phyloP scores from a whole-genome alignment of 192 early-diverging fungal species.

The Coemansia aciculifera region DNA sequence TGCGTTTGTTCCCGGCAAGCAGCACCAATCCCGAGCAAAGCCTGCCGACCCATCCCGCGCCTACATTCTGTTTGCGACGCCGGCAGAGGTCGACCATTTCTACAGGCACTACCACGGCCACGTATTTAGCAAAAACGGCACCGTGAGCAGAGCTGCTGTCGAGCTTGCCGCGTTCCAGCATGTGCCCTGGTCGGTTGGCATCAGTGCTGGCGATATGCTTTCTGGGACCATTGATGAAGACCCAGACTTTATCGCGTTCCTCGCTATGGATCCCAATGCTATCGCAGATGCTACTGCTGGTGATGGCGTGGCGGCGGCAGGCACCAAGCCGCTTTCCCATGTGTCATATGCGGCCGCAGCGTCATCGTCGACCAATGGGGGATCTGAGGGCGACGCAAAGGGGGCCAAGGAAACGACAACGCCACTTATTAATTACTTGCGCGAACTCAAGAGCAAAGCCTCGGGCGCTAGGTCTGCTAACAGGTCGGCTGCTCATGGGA shows the following conservation, averaged over 20 bases:
- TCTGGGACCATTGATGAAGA: slow-evolving; percentile 33
- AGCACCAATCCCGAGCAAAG: slow-evolving; percentile 33
- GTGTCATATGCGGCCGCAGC: slow-evolving; percentile 40
- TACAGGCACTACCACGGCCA: slow-evolving; percentile 44
- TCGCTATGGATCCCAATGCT: slow-evolving; percentile 2
- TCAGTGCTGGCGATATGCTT: slow-evolving; percentile 12
- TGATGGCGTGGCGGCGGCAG: background rate
- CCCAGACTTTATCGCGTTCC: slow-evolving; percentile 37
- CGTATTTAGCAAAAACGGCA: slow-evolving; percentile 35
- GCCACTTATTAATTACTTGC: slow-evolving; percentile 42
- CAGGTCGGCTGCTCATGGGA: background rate
- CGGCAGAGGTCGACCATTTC: slow-evolving; percentile 37
- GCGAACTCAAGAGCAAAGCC: slow-evolving; percentile 27
- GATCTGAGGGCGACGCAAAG: background rate
- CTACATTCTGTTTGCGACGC: slow-evolving; percentile 41
- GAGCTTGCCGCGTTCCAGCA: slow-evolving; percentile 43
- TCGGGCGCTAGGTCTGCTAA: background rate
- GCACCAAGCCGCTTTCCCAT: slow-evolving; percentile 1
- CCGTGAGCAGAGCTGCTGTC: slow-evolving; percentile 20
- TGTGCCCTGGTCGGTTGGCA: background rate
- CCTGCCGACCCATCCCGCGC: slow-evolving; percentile 34
- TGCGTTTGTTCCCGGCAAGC: slow-evolving; percentile 35
- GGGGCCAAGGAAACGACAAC: slow-evolving; percentile 12
- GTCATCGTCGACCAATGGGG: slow-evolving; percentile 5
- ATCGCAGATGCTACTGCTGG: background rate